Base-by-base conservation (phyloP, 106 monocot genomes). In the Narthecium ossifragum region DNA sequence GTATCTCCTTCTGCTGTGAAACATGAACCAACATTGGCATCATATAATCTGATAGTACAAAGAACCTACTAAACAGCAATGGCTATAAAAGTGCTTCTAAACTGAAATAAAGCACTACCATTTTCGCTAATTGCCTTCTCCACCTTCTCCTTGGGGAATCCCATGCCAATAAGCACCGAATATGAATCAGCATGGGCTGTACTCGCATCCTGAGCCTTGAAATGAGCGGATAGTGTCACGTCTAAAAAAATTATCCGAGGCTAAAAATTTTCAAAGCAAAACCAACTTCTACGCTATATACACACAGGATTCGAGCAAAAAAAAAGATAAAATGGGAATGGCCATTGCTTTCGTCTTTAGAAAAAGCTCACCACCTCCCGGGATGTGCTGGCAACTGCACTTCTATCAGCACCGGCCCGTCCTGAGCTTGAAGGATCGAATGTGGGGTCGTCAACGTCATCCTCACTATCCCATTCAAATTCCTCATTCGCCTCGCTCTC, bases 131-230 rank as follows among this genome's bases (percentile, higher is more conserved):
- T 62, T 43, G 75, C 80, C 37, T 57, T 62, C 8, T 23, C 61
- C 24, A 80, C 71, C 61, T 75, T 46, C 2, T 75, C 70, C 55
- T 75, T 62, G 26, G 70, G 25, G 28, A 75, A 80, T 5, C 80
- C 80, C 80, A 80, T 80, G 13, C n/a, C 63, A 3, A 75, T 50
- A 34, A 66, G 75, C 51, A 71, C 58, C 5, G 71, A 52, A 25
- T 62, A 30, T 47, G 59, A 41, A 2, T 39, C 66, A 1, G 62
- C 51, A 7, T 58, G 50, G 56, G 80, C 75, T 55, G 75, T 62
- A 25, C 75, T 73, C 24, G 66, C 74, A 50, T 70, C 59, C 31
- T 9, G 31, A 30, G 22, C 20, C 52, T 70, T 43, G 14, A 43
- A 43, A 17, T 17, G 17, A 17, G 43, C 11, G 12, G 2, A 43